These are phyloP conservation scores for Breynia disticha DNA, from an alignment of 441 rosid genomes.

Conservation along the genomic window DNA sequence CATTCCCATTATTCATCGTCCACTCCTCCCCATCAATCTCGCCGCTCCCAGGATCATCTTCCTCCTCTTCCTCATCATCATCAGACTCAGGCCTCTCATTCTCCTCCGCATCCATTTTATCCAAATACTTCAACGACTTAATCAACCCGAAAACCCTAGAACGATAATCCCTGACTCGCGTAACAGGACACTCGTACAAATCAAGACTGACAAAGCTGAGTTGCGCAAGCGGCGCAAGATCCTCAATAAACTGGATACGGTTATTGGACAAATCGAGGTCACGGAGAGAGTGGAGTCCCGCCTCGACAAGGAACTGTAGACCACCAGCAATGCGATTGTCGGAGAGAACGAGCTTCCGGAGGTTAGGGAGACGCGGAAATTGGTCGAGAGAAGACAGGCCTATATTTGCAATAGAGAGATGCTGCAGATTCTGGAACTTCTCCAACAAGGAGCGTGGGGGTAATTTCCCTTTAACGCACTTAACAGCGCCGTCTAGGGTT, in stretches of 20 bases:
- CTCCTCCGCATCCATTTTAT: conserved; percentile 63
- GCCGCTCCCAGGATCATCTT: conserved; percentile 56
- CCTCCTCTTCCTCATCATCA: conserved; percentile 44
- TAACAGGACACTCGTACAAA: conserved; percentile 67
- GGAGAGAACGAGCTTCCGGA: conserved; percentile 50
- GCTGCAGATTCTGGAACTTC: conserved; percentile 54
- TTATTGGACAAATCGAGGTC: conserved; percentile 64
- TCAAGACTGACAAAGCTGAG: conserved; percentile 58
- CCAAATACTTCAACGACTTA: conserved; percentile 58
- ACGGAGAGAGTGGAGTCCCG: conserved; percentile 50
- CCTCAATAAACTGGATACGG: conserved; percentile 60
- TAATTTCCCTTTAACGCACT: conserved; percentile 51
- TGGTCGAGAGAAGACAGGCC: conserved; percentile 60
- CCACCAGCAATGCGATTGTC: conserved; percentile 65
- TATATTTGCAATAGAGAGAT: conserved; percentile 51
- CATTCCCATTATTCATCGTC: conserved; percentile 38
- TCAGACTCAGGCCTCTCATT: conserved; percentile 68
- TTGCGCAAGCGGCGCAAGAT: conserved; percentile 57
- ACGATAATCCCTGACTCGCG: conserved; percentile 59
- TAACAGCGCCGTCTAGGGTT: conserved; percentile 63
- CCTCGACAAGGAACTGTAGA: conserved; percentile 47
- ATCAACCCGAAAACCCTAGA: conserved; percentile 68
- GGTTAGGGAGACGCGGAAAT: conserved; percentile 44
- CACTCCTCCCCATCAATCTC: conserved; percentile 58
- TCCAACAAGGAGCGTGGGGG: conserved; percentile 49